Conservation (phyloP, 2,329 filamentous ascomycete species). For the Colletotrichum spaethianum region DNA sequence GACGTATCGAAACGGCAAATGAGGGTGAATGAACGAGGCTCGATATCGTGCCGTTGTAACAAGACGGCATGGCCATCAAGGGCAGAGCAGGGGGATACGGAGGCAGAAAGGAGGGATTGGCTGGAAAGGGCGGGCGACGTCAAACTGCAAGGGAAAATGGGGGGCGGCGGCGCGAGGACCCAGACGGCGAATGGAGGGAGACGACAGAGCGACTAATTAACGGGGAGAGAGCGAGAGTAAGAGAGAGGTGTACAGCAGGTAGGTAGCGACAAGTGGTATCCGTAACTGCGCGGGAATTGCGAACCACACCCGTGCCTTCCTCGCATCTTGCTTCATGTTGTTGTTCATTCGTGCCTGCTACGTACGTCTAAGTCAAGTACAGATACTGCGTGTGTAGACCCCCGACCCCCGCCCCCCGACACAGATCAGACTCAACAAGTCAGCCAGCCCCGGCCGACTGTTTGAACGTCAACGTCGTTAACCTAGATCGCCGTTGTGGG, state of each 20-base stretch:
- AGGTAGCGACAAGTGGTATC: constrained; percentile 2
- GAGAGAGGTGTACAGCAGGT: neutral
- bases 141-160: constrained; percentile 13
- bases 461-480: constrained; percentile 39
- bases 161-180: neutral
- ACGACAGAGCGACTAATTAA: neutral
- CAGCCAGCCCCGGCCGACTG: constrained; percentile 38
- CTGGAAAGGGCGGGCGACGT: neutral
- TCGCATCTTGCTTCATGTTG: constrained; percentile 2
- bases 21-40: neutral
- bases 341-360: neutral
- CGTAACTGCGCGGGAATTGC: neutral
- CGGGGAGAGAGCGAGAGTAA: neutral
- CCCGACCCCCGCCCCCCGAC: constrained; percentile 6
- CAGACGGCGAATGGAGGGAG: constrained; percentile 6
- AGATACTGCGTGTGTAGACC: constrained; percentile 2
- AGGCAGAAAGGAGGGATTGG: neutral
- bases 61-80: neutral
- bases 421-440: constrained; percentile 14
- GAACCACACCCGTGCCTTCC: neutral
- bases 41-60: neutral
- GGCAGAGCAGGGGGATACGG: neutral
- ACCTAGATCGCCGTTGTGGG: constrained; percentile 14
- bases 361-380: constrained; percentile 5
- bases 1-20: neutral